Base-by-base conservation (phyloP, 768 basidiomycete species). In the Collybia mongolica region DNA sequence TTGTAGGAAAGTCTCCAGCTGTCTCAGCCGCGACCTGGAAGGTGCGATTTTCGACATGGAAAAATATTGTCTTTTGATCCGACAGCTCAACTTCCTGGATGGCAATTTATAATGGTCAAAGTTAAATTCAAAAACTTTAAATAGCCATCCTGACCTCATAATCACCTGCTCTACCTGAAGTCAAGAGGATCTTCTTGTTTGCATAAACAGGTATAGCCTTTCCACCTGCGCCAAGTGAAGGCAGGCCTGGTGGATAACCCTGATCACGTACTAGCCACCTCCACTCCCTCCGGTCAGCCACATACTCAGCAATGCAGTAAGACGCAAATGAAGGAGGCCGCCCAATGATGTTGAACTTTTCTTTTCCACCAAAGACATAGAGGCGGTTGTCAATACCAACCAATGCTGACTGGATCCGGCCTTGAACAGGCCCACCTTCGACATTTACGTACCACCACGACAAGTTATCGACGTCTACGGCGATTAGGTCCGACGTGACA, bases 381-480 rank as follows among this genome's bases (percentile, higher is more conserved):
- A 53, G 12, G 4, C 29, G 46, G 18, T 53, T 48, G 14, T 51
- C 17, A 20, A 56, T 43, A 17, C 59, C 55, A 1, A 63, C 60
- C n/a, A 65, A 54, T 8, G 58, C 45, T 7, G 66, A 58, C 23
- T 43, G 20, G 26, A 64, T 59, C 3, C 66, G 57, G 9, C 51
- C 44, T 14, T 15, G 37, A 6, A 58, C 44, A 5, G 42, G 50
- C 9, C 55, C 53, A 20, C 61, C 61, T 38, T 54, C 40, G 22
- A 62, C 39, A 0, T 45, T n/a, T 8, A 62, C 48, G 20, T 54
- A 46, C 60, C 60, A 68, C 66, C 65, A 68, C 39, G 56, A 52
- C 6, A 24, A 37, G 3, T 37, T 20, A 14, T 52, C 48, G 7
- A 62, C 51, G 26, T 65, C 55, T 15, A 68, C 42, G 3, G 63